These are phyloP conservation scores for Trifolium dubium DNA, from an alignment of 306 rosid species.

Conservation along the genomic window DNA sequence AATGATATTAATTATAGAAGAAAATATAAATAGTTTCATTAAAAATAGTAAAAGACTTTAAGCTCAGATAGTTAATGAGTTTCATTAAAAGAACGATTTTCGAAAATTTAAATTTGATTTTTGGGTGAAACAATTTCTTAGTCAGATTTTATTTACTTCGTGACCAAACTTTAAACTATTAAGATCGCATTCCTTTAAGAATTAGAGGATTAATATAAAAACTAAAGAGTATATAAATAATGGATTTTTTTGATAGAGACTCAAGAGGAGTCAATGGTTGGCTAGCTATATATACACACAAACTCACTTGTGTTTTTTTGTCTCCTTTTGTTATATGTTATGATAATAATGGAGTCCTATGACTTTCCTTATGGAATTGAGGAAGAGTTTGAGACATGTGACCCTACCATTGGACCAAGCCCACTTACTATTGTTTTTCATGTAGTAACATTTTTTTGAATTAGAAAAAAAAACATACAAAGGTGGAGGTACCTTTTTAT, in stretches of 20 bases:
- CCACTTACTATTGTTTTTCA: conserved; percentile 61
- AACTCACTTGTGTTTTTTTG: conserved; percentile 80
- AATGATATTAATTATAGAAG: too few species aligned
- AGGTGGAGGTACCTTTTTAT: conserved; percentile 55
- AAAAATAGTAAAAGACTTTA: too few species aligned
- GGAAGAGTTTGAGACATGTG: conserved; percentile 51
- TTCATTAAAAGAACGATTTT: too few species aligned
- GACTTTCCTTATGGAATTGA: conserved; percentile 47
- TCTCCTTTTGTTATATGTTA: conserved; percentile 61
- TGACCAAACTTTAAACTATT: too few species aligned
- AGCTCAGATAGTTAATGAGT: too few species aligned
- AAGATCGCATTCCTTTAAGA: too few species aligned
- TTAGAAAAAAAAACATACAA: conserved; percentile 36
- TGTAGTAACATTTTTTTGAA: conserved; percentile 30
- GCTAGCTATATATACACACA: conserved; percentile 66
- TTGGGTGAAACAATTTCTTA: too few species aligned
- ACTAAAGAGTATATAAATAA: conserved; percentile 13
- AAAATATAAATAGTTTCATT: too few species aligned
- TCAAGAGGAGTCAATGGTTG: conserved; percentile 62
- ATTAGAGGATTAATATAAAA: too few species aligned
- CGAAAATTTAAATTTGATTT: too few species aligned
- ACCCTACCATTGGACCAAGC: conserved; percentile 62
- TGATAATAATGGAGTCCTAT: conserved; percentile 58
- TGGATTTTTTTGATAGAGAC: conserved; percentile 53
- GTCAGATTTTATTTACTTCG: too few species aligned